These are phyloP conservation scores for Clohesyomyces aquaticus DNA, from an alignment of 495 filamentous ascomycete species.

Conservation along the genomic window DNA sequence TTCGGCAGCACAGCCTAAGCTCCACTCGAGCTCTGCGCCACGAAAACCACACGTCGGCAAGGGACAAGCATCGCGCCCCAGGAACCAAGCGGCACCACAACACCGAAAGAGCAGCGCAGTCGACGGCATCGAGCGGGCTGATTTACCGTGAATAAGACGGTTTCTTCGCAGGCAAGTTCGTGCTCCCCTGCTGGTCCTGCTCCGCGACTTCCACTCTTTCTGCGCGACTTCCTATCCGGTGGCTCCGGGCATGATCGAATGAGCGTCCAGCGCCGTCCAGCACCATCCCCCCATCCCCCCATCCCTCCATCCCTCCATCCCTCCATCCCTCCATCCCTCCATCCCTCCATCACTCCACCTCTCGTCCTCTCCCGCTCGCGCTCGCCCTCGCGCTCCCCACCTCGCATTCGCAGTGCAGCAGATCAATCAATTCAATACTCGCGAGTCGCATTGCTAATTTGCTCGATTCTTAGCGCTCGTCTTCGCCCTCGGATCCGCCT, in stretches of 20 bases:
- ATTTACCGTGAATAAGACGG: no score
- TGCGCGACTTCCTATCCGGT: constrained; percentile 34
- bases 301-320: background rate
- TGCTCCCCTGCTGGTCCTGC: constrained; percentile 1
- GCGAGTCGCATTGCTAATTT: background rate
- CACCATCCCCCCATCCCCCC: background rate
- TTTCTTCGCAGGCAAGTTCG: no score
- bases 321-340: background rate
- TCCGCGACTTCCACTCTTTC: constrained; percentile 21
- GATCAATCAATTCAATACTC: background rate
- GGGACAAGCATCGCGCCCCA: background rate
- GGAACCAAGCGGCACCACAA: background rate
- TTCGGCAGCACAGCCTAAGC: background rate
- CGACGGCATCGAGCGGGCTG: no score
- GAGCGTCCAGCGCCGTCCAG: background rate
- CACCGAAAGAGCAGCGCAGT: no score
- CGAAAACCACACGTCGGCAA: background rate
- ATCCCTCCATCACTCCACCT: background rate
- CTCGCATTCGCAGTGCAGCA: background rate
- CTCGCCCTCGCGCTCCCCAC: background rate
- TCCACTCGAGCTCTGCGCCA: constrained; percentile 9
- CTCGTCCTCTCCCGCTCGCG: background rate
- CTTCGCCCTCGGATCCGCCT: background rate
- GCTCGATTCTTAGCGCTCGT: background rate
- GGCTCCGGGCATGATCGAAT: constrained; percentile 21